phyloP scores from a whole-genome alignment of 1,284 basidiomycete genomes.

The Puccinia coronata region DNA sequence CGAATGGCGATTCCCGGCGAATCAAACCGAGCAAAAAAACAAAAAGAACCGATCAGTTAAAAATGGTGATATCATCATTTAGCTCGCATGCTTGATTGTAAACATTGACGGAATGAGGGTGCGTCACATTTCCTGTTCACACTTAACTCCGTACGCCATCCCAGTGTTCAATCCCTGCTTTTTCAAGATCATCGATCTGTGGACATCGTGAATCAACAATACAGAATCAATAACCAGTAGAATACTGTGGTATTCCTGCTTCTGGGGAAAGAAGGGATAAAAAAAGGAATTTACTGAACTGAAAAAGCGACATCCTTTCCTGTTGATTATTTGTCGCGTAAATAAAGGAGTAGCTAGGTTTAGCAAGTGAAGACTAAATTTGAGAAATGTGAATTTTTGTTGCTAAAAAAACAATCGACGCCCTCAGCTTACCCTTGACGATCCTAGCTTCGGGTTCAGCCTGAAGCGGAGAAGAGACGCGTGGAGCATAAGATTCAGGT shows the following conservation, averaged over 20 bases:
- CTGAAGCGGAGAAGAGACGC: background rate
- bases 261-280: background rate
- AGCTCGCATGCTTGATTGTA: background rate
- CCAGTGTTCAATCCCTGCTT: conserved; percentile 19
- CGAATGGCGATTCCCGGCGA: background rate
- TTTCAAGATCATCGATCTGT: conserved; percentile 22
- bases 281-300: background rate
- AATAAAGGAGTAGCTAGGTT: no score
- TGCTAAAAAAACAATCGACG: background rate
- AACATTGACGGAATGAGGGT: background rate
- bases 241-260: background rate
- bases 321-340: background rate
- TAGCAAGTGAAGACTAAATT: background rate
- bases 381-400: background rate
- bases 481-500: background rate
- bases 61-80: background rate
- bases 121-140: background rate
- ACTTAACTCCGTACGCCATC: conserved; percentile 43
- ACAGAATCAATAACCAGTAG: background rate
- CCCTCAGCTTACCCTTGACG: conserved; percentile 26
- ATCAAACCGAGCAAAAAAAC: background rate
- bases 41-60: background rate
- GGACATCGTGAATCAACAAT: background rate
- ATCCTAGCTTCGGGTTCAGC: conserved; percentile 38
- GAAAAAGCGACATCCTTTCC: conserved; percentile 41